Percentiles rank a stretch among this genome's conserved stretches.
phyloP scores from a whole-genome alignment of 2,329 filamentous ascomycete species.

The Trichoderma sp. region DNA sequence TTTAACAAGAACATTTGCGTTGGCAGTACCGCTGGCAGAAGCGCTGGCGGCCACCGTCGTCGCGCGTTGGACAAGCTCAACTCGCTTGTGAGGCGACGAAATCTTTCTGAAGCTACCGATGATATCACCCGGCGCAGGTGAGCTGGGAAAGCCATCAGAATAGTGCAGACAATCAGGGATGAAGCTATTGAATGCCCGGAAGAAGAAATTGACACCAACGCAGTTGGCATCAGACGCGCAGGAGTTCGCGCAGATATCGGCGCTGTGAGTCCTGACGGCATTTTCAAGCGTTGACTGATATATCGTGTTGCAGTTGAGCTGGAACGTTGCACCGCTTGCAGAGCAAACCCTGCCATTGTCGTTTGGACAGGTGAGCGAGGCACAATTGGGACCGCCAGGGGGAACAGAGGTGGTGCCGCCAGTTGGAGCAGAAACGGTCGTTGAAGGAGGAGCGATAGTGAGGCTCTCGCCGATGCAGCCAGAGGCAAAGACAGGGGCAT shows the following conservation, averaged over 20 bases:
- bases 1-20: background rate
- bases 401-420: background rate
- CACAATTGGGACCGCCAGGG: background rate
- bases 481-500: background rate
- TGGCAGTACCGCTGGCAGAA: background rate
- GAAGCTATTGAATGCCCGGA: fast-evolving
- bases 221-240: background rate
- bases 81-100: background rate
- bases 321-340: background rate
- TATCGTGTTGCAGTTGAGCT: background rate
- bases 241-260: background rate
- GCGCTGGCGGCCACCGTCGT: background rate
- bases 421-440: background rate
- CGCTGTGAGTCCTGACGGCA: background rate
- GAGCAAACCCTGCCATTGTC: background rate
- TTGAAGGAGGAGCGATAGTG: background rate
- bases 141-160: background rate
- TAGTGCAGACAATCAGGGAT: background rate
- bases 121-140: background rate
- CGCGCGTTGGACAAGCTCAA: background rate
- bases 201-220: background rate
- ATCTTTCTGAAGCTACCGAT: background rate
- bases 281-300: background rate
- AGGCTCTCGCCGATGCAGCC: background rate
- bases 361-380: background rate